A percentile compares a stretch with the other conserved stretches of the same genome.
phyloP scores from a whole-genome alignment of 768 basidiomycete species.

The Psilocybe sp. region DNA sequence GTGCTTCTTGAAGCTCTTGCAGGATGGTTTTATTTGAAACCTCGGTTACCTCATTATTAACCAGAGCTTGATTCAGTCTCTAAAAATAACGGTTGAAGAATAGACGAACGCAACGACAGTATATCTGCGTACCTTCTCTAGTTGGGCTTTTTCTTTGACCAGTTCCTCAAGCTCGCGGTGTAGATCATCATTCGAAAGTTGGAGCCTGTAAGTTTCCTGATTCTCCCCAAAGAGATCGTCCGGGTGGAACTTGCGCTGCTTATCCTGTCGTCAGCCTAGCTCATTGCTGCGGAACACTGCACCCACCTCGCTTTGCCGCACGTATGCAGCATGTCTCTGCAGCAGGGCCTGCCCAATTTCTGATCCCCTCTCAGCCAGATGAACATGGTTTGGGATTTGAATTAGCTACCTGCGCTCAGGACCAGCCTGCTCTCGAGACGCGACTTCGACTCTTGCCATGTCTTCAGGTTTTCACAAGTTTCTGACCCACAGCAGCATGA shows the following conservation, averaged over 20 bases:
- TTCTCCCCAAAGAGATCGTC: slow-evolving; percentile 12
- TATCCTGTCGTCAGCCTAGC: slow-evolving; percentile 1
- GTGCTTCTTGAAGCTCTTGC: slow-evolving; percentile 73
- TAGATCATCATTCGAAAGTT: slow-evolving; percentile 15
- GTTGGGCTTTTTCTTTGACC: slow-evolving; percentile 53
- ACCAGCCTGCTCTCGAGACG: slow-evolving; percentile 75
- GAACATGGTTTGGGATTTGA: background rate
- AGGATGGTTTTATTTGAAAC: slow-evolving; percentile 71
- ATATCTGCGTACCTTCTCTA: slow-evolving; percentile 53
- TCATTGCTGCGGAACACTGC: slow-evolving; percentile 1
- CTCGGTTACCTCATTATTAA: slow-evolving; percentile 82
- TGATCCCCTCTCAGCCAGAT: slow-evolving; percentile 25
- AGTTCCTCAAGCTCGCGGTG: slow-evolving; percentile 32
- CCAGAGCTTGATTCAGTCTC: slow-evolving; percentile 75
- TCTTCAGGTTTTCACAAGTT: slow-evolving; percentile 60
- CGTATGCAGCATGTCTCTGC: slow-evolving; percentile 83
- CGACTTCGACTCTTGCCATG: slow-evolving; percentile 64
- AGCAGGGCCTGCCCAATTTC: slow-evolving; percentile 90
- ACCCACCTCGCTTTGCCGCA: slow-evolving; percentile 66
- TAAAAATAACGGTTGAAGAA: slow-evolving; percentile 23
- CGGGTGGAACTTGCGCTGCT: slow-evolving; percentile 16
- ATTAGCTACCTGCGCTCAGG: slow-evolving; percentile 74
- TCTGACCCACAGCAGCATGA: slow-evolving; percentile 67
- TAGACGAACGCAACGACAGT: slow-evolving; percentile 2
- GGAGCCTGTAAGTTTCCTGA: slow-evolving; percentile 5